Conservation (phyloP, 1,139 yeast genomes). For the Yamadazyma sp. region DNA sequence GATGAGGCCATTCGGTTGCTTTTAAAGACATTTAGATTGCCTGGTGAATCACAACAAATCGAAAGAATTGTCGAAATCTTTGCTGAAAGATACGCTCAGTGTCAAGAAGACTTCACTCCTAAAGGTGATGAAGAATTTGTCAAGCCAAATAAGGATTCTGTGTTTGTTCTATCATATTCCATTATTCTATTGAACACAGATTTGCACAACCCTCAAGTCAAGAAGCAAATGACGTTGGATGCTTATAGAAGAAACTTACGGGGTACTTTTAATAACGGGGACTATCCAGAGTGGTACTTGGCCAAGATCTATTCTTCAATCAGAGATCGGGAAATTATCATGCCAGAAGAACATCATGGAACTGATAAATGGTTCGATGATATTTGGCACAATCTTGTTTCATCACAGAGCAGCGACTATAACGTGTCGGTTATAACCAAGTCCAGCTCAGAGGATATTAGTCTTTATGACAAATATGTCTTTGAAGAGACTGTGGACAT, state of each 20-base stretch:
- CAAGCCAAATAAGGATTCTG: constrained; percentile 70
- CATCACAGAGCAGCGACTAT: constrained; percentile 36
- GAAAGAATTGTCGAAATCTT: constrained; percentile 88
- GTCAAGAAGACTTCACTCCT: constrained; percentile 35
- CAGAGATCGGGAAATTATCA: constrained; percentile 82
- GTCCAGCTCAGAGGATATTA: constrained; percentile 21
- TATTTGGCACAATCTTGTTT: constrained; percentile 83
- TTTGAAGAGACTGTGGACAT: constrained; percentile 63
- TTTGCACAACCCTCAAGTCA: constrained; percentile 74
- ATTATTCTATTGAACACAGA: constrained; percentile 79
- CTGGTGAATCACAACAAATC: constrained; percentile 97
- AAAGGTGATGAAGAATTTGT: constrained; percentile 40
- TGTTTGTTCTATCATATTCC: constrained; percentile 70
- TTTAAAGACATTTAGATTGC: constrained; percentile 82
- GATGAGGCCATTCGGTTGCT: constrained; percentile 90
- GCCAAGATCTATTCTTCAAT: constrained; percentile 80
- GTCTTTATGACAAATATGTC: constrained; percentile 64
- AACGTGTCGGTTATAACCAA: not conserved
- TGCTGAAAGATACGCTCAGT: constrained; percentile 71
- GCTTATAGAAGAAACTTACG: constrained; percentile 78
- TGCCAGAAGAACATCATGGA: constrained; percentile 97
- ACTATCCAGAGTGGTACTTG: constrained; percentile 85
- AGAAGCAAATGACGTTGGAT: constrained; percentile 83
- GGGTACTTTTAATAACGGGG: constrained; percentile 73
- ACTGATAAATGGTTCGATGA: constrained; percentile 89